A percentile compares a stretch with the other conserved stretches of the same genome.
These are phyloP conservation scores for Fusarium longipes DNA, from an alignment of 2,329 filamentous ascomycete species.

Conservation along the genomic window DNA sequence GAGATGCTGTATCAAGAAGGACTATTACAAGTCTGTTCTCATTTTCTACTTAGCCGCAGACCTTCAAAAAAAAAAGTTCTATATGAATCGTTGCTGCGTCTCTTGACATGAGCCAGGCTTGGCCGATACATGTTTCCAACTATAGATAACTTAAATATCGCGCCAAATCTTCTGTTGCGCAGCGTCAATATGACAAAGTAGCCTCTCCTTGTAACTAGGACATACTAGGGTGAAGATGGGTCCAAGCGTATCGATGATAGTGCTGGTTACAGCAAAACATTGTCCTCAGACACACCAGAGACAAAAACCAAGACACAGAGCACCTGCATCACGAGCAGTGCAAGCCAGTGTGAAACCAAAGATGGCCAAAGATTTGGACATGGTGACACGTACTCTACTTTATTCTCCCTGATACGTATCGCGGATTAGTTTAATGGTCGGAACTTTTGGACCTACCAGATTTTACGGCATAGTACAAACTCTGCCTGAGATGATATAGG, in stretches of 20 bases:
- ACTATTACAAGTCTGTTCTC: background rate
- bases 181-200: constrained; percentile 38
- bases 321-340: constrained; percentile 40
- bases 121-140: no score
- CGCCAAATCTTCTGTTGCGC: no score
- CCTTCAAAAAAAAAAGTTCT: no score
- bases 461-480: background rate
- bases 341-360: constrained; percentile 36
- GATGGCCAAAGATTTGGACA: constrained; percentile 55
- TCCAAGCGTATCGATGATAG: constrained; percentile 33
- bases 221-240: constrained; percentile 39
- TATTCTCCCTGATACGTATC: constrained; percentile 37
- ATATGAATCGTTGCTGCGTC: no score
- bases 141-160: no score
- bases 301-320: constrained; percentile 47
- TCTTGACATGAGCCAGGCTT: no score
- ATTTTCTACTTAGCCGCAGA: background rate
- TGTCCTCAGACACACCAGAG: constrained; percentile 57
- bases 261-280: constrained; percentile 51
- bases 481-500: constrained; percentile 57
- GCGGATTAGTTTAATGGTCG: background rate
- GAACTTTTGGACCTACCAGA: background rate
- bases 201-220: constrained; percentile 44
- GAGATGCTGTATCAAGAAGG: no score
- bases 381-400: constrained; percentile 56